Evolutionary conservation across 176 grass and related monocot species (phyloP).

Genomic region (Ensete glaucum): DNA sequence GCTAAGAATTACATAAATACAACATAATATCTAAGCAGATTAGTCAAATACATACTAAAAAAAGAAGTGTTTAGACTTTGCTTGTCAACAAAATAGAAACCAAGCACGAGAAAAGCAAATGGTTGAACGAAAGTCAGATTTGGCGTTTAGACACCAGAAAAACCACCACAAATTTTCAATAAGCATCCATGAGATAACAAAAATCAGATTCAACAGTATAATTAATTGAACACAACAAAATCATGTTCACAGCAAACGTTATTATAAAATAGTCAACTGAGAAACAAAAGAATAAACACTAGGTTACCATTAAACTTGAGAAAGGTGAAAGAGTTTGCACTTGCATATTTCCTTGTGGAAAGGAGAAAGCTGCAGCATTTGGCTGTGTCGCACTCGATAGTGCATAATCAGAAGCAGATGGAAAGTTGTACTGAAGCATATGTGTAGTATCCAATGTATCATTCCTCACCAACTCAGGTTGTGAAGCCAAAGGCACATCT

Average conservation of each 20-base stretch:
- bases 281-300: slow-evolving; percentile 1
- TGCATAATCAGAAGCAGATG: slow-evolving; percentile 56
- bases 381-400: slow-evolving; percentile 48
- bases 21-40: too few species aligned
- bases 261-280: not conserved
- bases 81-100: too few species aligned
- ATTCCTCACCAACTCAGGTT: slow-evolving; percentile 52
- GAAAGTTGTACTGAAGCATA: slow-evolving; percentile 67
- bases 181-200: not conserved
- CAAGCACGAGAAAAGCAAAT: not conserved
- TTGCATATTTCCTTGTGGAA: slow-evolving; percentile 63
- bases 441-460: slow-evolving; percentile 48
- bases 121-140: not conserved
- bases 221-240: not conserved
- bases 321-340: slow-evolving; percentile 67
- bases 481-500: slow-evolving; percentile 60
- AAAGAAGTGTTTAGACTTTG: too few species aligned
- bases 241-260: slow-evolving; percentile 10
- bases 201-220: not conserved
- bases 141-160: not conserved
- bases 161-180: not conserved
- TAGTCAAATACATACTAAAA: too few species aligned
- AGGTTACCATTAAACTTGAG: slow-evolving; percentile 70
- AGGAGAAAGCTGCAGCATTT: slow-evolving; percentile 41
- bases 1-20: too few species aligned